A percentile compares a stretch with the other conserved stretches of the same genome.
Conservation (phyloP, 2,329 filamentous ascomycete species). For the Verticillium albo-atrum region DNA sequence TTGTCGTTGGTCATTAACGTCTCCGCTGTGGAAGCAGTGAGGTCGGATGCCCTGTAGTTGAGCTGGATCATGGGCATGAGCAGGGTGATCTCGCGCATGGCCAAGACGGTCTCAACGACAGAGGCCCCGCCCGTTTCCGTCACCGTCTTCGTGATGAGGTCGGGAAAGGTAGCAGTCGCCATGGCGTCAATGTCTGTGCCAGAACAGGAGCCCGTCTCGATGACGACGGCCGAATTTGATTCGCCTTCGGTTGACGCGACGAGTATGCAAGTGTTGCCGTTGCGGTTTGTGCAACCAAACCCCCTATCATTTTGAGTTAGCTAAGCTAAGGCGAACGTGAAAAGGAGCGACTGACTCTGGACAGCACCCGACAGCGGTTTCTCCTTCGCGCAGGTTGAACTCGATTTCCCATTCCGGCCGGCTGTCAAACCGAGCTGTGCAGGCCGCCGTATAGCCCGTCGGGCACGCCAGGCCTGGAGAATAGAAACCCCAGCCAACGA, state of each 20-base stretch:
- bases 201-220: not conserved
- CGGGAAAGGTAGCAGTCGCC: not conserved
- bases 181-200: not conserved
- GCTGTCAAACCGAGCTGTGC: constrained; percentile 20
- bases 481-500: constrained; percentile 29
- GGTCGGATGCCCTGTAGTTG: constrained; percentile 17
- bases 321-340: not conserved
- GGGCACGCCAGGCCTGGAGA: constrained; percentile 28
- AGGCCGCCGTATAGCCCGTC: constrained; percentile 23
- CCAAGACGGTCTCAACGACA: not conserved
- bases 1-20: not conserved
- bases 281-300: constrained; percentile 2
- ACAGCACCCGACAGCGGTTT: constrained; percentile 28
- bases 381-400: constrained; percentile 17
- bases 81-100: constrained; percentile 9
- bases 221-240: not conserved
- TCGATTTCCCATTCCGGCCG: constrained; percentile 19
- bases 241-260: not conserved
- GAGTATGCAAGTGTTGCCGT: constrained; percentile 9
- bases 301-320: not conserved
- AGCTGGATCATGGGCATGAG: constrained; percentile 26
- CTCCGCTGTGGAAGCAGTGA: constrained; percentile 9
- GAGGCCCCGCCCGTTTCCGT: not conserved
- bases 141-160: not conserved
- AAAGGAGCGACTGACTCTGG: constrained; percentile 17